Base-by-base conservation (phyloP, 768 basidiomycete genomes). In the Lactarius evosmus region DNA sequence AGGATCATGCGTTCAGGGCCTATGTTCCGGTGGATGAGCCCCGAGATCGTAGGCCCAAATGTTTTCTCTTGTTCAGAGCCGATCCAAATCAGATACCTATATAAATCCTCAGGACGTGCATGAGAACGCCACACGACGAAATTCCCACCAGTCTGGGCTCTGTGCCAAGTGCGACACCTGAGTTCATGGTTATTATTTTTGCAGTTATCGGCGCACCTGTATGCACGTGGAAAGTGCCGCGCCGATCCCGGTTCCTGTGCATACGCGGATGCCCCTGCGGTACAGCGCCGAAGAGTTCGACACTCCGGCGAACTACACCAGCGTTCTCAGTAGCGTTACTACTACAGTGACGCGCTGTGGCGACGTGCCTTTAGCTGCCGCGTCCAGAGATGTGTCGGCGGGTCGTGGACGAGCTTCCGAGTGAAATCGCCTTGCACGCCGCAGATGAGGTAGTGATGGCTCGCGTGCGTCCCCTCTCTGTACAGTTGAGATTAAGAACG, bases 371-470 rank as follows among this genome's bases (percentile, higher is more conserved):
- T 92, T 33, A 91, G 76, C 74, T 91, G 82, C 56, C 89, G 85
- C 14, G 89, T 91, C 90, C 89, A 92, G 44, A 91, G 74, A 32
- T 79, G 82, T 69, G 78, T 83, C 27, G 89, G 89, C 46, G 87
- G 87, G 70, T 88, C 78, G 63, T 81, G 78, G 67, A 91, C 87
- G 25, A 91, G 83, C 60, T 84, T 79, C 60, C 79, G 80, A 38
- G 89, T 92, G 74, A 92, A 92, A 74, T 92, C 90, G 52, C 88
- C 86, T 77, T 89, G 88, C 56, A 91, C 88, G 70, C 90, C 89
- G 69, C 87, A 87, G 58, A 91, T 87, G 78, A 92, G 77, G 75
- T 89, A 92, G 73, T 91, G 90, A 66, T 88, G 84, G 69, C 88
- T 85, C 9, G 90, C 84, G 66, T 89, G 82, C 2, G 77, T 79